Conservation (phyloP, 179 eudicot genomes). For the Drosera spatulata region DNA sequence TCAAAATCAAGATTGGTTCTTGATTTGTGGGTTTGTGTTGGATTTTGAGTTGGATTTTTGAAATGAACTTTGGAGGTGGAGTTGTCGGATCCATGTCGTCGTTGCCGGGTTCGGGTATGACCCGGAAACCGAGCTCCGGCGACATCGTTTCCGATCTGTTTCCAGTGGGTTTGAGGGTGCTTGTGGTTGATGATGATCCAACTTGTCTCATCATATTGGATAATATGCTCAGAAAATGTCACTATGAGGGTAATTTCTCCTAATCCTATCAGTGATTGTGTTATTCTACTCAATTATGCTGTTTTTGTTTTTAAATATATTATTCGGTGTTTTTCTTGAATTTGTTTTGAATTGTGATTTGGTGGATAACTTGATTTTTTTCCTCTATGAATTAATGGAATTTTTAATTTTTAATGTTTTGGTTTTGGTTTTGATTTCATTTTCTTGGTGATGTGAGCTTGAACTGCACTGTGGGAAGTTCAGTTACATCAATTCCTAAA, state of each 20-base stretch:
- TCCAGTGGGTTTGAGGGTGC: slow-evolving; percentile 61
- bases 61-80: too few species aligned
- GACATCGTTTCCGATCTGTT: slow-evolving; percentile 29
- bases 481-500: too few species aligned
- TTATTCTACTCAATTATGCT: neutral
- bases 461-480: too few species aligned
- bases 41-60: too few species aligned
- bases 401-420: too few species aligned
- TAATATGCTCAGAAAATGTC: slow-evolving; percentile 55
- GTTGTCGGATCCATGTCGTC: neutral
- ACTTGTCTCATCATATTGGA: slow-evolving; percentile 68
- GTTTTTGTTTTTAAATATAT: neutral
- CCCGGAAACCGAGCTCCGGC: slow-evolving; percentile 8
- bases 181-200: slow-evolving; percentile 79
- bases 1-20: too few species aligned
- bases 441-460: too few species aligned
- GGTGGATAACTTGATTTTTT: too few species aligned
- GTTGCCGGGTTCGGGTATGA: slow-evolving; percentile 5
- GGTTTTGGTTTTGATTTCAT: too few species aligned
- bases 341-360: too few species aligned
- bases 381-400: too few species aligned
- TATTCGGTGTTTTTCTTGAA: neutral
- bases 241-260: slow-evolving; percentile 42
- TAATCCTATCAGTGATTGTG: neutral
- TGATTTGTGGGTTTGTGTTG: too few species aligned